These are phyloP conservation scores for Crithidia acanthocephali DNA, from an alignment of 208 protist species.

Conservation along the genomic window DNA sequence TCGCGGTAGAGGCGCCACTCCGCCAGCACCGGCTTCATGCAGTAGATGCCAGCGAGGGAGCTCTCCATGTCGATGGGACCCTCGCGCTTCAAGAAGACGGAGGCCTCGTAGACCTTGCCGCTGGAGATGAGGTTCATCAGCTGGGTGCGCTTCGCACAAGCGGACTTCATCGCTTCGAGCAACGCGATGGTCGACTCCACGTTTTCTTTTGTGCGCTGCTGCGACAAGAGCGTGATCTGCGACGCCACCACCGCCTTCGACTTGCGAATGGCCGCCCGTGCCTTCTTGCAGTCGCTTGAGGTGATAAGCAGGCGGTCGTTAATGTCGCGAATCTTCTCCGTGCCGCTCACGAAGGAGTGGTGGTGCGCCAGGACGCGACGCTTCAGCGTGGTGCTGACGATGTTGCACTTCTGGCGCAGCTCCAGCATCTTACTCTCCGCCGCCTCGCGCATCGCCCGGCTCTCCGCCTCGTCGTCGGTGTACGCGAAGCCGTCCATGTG, in stretches of 20 bases:
- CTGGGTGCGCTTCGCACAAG: conserved; percentile 62
- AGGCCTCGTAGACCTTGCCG: conserved; percentile 72
- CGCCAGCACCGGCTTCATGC: conserved; percentile 65
- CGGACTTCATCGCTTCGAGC: conserved; percentile 66
- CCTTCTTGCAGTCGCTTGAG: conserved; percentile 87
- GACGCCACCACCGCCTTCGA: conserved; percentile 58
- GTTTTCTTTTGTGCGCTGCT: conserved; percentile 60
- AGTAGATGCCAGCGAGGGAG: conserved; percentile 48
- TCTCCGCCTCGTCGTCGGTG: conserved; percentile 53
- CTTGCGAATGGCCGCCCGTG: conserved; percentile 61
- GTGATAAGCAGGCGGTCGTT: conserved; percentile 83
- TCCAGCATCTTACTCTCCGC: conserved; percentile 65
- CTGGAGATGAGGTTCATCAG: conserved; percentile 62
- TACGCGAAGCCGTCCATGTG: conserved; percentile 64
- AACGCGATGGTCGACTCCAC: conserved; percentile 48
- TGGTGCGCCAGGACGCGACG: conserved; percentile 76
- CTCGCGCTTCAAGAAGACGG: conserved; percentile 55
- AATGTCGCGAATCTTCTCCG: conserved; percentile 70
- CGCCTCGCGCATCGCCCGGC: conserved; percentile 55
- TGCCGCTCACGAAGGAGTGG: conserved; percentile 72
- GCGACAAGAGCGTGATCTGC: conserved; percentile 61
- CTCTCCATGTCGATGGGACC: conserved; percentile 60
- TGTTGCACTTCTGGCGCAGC: conserved; percentile 64
- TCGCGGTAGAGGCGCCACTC: conserved; percentile 77
- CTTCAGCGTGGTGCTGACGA: conserved; percentile 87